Evolutionary conservation across 2,329 filamentous ascomycete genomes (phyloP), one percentile per base, ranked within the genome.

Genomic region (Geosmithia flava): DNA sequence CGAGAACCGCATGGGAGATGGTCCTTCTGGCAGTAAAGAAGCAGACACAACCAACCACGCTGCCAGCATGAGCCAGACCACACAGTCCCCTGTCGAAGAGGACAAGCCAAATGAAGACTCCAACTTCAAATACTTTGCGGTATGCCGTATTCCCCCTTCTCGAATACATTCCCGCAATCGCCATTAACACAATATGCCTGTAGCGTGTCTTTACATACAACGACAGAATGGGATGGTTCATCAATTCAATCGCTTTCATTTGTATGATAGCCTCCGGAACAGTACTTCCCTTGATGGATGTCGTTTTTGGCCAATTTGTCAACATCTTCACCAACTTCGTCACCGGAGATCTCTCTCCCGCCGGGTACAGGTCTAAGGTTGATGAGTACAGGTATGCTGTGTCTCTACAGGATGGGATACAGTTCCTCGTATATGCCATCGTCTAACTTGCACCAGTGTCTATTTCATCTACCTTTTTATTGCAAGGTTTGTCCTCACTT

Each of bases 401-500:
- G 8, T 2, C 17, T 23, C 13, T 30, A 6, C n/a, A 33, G 44
- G 11, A 11, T 44, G 45, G 44, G 51, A 42, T 16, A n/a, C n/a
- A n/a, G n/a, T n/a, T n/a, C n/a, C 48, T 20, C 47, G 42, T 40
- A 15, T 47, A 42, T 8, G 6, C 30, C 15, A 33, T 29, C 39
- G 17, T 20, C 16, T 47, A 19, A 45, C 30, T 15, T 37, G 27
- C 20, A 30, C 10, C 20, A 78, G 75, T 7, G 56, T 76, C n/a
- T 75, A 70, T 52, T 77, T 80, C 51, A 62, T 80, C 15, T 80
- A 78, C 54, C 63, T 81, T 1, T 80, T 80, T 51, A 62, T 76
- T 19, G 76, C 61, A 15, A 75, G 75, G 48, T 74, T 80, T 40
- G 53, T 65, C 3, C 59, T 79, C n/a, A 70, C 68, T 0, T 80